phyloP scores from a whole-genome alignment of 1,284 basidiomycete genomes.

The Kwoniella shivajii region DNA sequence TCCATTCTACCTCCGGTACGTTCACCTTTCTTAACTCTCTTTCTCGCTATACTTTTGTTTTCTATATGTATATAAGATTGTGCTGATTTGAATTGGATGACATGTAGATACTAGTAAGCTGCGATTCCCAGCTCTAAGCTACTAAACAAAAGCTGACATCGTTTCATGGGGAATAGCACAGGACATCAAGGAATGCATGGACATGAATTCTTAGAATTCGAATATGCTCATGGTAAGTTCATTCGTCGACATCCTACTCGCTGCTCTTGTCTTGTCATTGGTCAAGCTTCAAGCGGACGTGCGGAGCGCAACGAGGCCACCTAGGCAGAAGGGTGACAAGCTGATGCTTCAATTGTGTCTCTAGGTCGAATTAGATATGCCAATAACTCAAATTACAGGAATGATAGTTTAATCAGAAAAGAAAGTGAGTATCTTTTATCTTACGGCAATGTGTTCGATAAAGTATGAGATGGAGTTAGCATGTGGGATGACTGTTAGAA shows the following conservation, averaged over 20 bases:
- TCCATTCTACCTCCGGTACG: slow-evolving; percentile 79
- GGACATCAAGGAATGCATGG: slow-evolving; percentile 95
- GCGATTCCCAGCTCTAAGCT: background rate
- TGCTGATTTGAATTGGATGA: slow-evolving; percentile 15
- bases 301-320: no score
- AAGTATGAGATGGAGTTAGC: background rate
- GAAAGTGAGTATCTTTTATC: slow-evolving; percentile 70
- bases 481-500: background rate
- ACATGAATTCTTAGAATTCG: slow-evolving; percentile 97
- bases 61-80: background rate
- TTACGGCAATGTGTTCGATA: background rate
- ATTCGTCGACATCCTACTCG: background rate
- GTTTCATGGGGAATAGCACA: slow-evolving; percentile 61
- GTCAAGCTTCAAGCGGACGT: background rate
- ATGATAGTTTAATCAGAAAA: slow-evolving; percentile 95
- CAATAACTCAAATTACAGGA: slow-evolving; percentile 99
- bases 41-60: no score
- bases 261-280: background rate
- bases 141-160: background rate
- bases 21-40: background rate
- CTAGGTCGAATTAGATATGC: slow-evolving; percentile 88
- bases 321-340: background rate
- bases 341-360: background rate
- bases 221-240: slow-evolving; percentile 77
- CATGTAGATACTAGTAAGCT: slow-evolving; percentile 10